Percentiles rank a stretch among this genome's conserved stretches.
Conservation (phyloP, 73 alveolate genomes). For the Halteria grandinella region DNA sequence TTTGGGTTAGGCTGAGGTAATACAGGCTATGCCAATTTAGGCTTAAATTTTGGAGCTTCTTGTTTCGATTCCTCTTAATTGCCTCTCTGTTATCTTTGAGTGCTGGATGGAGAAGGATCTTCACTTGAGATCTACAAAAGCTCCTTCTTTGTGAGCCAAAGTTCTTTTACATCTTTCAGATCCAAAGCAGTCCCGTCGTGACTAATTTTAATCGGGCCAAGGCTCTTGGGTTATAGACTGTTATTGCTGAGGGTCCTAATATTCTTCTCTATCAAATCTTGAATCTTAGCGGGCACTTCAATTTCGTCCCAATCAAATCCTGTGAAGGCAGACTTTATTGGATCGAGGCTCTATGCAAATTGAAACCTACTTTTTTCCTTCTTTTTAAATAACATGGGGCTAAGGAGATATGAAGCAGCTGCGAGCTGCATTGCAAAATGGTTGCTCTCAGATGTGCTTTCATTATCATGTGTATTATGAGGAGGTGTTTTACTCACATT, state of each 20-base stretch:
- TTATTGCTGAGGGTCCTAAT: conserved; percentile 38
- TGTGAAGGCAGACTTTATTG: conserved; percentile 9
- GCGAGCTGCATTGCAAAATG: conserved; percentile 17
- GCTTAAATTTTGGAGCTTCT: not conserved
- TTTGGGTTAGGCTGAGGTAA: not conserved
- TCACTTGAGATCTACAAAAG: too few relatives aligned
- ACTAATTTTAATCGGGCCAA: not conserved
- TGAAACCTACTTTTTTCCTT: conserved; percentile 29
- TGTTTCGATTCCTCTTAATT: not conserved
- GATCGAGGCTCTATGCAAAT: conserved; percentile 47
- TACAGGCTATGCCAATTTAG: conserved; percentile 6
- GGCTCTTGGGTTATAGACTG: conserved; percentile 3
- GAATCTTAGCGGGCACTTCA: conserved; percentile 45
- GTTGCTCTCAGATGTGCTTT: too few relatives aligned
- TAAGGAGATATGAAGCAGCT: conserved; percentile 1
- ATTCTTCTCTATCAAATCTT: conserved; percentile 33
- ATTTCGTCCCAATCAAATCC: conserved; percentile 45
- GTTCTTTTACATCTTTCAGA: conserved; percentile 23
- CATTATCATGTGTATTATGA: too few relatives aligned
- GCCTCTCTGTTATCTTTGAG: not conserved
- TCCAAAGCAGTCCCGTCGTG: conserved; percentile 12
- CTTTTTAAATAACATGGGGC: conserved; percentile 26
- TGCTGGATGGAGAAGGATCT: too few relatives aligned
- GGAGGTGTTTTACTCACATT: conserved; percentile 50
- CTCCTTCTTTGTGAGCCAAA: conserved; percentile 39